These are phyloP conservation scores for Collybia mongolica DNA, from an alignment of 768 basidiomycete species.

Conservation along the genomic window DNA sequence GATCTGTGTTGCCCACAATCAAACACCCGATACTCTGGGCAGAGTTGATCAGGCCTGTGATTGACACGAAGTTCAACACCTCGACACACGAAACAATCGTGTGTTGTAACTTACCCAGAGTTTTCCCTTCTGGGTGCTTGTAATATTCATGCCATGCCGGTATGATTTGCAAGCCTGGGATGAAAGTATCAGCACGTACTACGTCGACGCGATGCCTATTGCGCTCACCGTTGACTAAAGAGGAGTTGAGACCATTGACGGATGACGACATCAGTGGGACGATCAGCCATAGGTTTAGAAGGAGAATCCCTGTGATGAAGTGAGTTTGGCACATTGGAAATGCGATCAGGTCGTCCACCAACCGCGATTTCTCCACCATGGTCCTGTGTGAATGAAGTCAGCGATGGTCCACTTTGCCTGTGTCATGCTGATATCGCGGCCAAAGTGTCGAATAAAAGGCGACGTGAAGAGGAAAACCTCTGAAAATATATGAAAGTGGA, in stretches of 20 bases:
- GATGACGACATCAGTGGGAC: conserved; percentile 63
- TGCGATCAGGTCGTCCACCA: conserved; percentile 8
- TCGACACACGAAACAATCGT: neutral
- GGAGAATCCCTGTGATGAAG: conserved; percentile 46
- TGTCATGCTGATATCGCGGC: conserved; percentile 30
- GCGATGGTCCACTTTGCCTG: conserved; percentile 52
- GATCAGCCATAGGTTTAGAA: conserved; percentile 56
- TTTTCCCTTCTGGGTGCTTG: conserved; percentile 46
- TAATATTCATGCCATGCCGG: conserved; percentile 63
- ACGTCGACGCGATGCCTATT: neutral
- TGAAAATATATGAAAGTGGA: no score
- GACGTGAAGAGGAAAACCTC: neutral
- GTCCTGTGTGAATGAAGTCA: conserved; percentile 57
- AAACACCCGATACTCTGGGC: conserved; percentile 62
- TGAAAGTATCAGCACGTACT: conserved; percentile 12
- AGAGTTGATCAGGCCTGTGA: conserved; percentile 61
- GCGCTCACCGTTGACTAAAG: conserved; percentile 52
- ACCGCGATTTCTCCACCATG: conserved; percentile 66
- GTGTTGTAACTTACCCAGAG: conserved; percentile 35
- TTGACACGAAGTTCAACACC: neutral
- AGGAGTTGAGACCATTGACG: conserved; percentile 68
- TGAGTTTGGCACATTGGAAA: neutral
- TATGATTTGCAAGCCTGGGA: conserved; percentile 62
- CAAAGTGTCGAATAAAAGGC: neutral
- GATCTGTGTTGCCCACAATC: conserved; percentile 26